phyloP scores from a whole-genome alignment of 345 rosid genomes.

The Rubroshorea leprosula region DNA sequence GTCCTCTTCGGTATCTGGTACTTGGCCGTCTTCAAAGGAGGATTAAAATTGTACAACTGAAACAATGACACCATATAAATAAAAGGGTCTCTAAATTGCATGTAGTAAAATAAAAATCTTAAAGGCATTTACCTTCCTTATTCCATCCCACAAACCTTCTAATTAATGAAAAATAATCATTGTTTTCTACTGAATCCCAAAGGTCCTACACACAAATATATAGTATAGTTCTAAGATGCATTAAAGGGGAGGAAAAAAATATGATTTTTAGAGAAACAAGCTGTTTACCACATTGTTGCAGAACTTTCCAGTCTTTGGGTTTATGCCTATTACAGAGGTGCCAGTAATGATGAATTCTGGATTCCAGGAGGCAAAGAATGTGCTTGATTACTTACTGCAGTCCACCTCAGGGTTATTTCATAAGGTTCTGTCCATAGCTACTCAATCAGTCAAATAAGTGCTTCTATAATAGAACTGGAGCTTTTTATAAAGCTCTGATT shows the following conservation, averaged over 20 bases:
- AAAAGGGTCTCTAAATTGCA: background rate
- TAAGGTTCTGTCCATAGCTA: conserved; percentile 78
- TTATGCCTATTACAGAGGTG: conserved; percentile 71
- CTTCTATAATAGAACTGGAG: too few relatives aligned
- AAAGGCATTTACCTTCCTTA: conserved; percentile 70
- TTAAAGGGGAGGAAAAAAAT: too few relatives aligned
- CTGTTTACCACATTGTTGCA: conserved; percentile 73
- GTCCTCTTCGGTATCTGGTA: conserved; percentile 70
- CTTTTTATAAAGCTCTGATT: too few relatives aligned
- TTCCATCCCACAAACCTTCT: conserved; percentile 70
- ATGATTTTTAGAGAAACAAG: conserved; percentile 8
- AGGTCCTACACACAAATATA: conserved; percentile 45
- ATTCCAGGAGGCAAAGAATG: conserved; percentile 70
- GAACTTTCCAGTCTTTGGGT: conserved; percentile 67
- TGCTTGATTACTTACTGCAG: conserved; percentile 84
- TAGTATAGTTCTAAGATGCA: background rate
- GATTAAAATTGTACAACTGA: conserved; percentile 66
- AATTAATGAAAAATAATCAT: conserved; percentile 65
- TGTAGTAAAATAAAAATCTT: conserved; percentile 11
- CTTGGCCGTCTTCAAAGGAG: conserved; percentile 71
- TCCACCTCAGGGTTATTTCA: conserved; percentile 89
- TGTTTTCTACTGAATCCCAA: conserved; percentile 74
- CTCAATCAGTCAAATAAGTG: conserved; percentile 35
- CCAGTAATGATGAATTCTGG: conserved; percentile 80
- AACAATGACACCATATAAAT: background rate